phyloP scores from a whole-genome alignment of 352 stramenopile genomes.

The Pythium brassicae region DNA sequence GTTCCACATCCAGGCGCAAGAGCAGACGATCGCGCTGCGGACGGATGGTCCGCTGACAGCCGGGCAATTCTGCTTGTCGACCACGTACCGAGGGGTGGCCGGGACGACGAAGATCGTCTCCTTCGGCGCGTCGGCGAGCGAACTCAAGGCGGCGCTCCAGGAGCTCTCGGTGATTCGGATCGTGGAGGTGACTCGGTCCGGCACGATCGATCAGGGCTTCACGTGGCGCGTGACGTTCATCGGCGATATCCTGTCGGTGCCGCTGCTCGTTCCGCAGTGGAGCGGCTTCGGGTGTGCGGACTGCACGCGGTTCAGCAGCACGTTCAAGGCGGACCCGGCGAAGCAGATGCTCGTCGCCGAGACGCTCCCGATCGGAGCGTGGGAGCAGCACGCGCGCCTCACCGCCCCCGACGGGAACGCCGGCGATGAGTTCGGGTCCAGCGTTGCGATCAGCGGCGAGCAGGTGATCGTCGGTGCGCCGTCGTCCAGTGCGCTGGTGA shows the following conservation, averaged over 20 bases:
- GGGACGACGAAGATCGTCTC: slow-evolving; percentile 59
- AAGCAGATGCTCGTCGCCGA: slow-evolving; percentile 58
- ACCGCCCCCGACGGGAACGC: slow-evolving; percentile 63
- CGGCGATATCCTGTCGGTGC: slow-evolving; percentile 58
- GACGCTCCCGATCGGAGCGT: slow-evolving; percentile 46
- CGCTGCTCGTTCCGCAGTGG: slow-evolving; percentile 62
- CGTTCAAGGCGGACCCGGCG: slow-evolving; percentile 43
- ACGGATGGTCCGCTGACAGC: slow-evolving; percentile 55
- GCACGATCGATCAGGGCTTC: slow-evolving; percentile 75
- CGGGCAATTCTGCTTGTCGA: slow-evolving; percentile 74
- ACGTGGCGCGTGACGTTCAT: slow-evolving; percentile 82
- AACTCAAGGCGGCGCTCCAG: slow-evolving; percentile 83
- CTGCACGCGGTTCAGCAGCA: slow-evolving; percentile 74
- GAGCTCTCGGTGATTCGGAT: slow-evolving; percentile 70
- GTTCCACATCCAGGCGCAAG: slow-evolving; percentile 73
- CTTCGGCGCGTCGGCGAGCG: slow-evolving; percentile 51
- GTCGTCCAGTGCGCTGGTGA: slow-evolving; percentile 61
- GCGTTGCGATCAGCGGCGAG: slow-evolving; percentile 71
- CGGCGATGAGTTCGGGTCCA: slow-evolving; percentile 73
- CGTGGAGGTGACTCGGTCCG: slow-evolving; percentile 70
- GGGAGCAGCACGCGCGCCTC: slow-evolving; percentile 56
- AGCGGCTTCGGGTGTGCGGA: slow-evolving; percentile 50
- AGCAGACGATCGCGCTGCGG: slow-evolving; percentile 53
- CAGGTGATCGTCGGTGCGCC: slow-evolving; percentile 73
- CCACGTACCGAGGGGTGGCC: slow-evolving; percentile 50